Percentiles rank a stretch among this genome's conserved stretches.
phyloP scores from a whole-genome alignment of 176 grass and related monocot species.

The bread wheat (Triticum aestivum) region DNA sequence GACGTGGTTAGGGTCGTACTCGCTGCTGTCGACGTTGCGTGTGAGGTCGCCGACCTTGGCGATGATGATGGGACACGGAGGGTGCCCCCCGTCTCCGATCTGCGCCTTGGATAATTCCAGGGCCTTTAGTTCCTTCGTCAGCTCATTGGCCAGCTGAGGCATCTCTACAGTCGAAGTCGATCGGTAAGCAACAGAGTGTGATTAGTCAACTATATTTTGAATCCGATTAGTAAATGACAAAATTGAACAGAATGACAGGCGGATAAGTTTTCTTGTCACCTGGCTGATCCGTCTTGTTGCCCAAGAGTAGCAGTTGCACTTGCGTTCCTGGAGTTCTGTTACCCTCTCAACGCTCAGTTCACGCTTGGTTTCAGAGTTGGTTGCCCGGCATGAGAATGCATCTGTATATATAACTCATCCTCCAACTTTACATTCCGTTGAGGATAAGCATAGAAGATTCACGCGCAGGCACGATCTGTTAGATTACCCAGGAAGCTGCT shows the following conservation, averaged over 20 bases:
- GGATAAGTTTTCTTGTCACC: neutral
- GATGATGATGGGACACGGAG: neutral
- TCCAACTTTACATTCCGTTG: neutral
- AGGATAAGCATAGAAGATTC: too few species aligned
- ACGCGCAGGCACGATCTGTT: too few species aligned
- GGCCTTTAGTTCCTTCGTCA: too few species aligned
- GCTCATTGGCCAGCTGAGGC: neutral
- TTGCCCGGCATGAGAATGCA: neutral
- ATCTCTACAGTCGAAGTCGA: neutral
- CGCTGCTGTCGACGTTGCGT: neutral
- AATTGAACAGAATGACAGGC: too few species aligned
- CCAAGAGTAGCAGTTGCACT: too few species aligned
- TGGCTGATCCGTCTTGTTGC: neutral
- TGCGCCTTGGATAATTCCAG: neutral
- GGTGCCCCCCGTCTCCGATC: neutral
- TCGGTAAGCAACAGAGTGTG: neutral
- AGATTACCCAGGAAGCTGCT: too few species aligned
- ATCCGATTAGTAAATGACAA: neutral
- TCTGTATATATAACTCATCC: neutral
- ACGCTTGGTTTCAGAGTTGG: neutral
- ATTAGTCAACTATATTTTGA: neutral
- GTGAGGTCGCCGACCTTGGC: neutral
- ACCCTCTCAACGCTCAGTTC: neutral
- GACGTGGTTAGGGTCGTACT: neutral
- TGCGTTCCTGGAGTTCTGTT: neutral